phyloP scores from a whole-genome alignment of 257 asterid genomes.

The Solanum virginianum region DNA sequence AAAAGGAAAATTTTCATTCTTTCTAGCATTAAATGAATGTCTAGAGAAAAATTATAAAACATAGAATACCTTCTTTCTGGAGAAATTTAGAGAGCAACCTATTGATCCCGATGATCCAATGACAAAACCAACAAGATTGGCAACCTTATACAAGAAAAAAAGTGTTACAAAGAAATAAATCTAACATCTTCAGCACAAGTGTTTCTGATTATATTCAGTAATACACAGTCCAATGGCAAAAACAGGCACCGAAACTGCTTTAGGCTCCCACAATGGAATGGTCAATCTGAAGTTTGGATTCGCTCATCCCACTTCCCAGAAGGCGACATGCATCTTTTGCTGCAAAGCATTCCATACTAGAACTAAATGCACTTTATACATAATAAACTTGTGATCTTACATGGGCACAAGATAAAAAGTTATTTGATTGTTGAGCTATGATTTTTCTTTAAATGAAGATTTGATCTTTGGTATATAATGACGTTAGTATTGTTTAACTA shows the following conservation, averaged over 20 bases:
- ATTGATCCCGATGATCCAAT: slow-evolving; percentile 86
- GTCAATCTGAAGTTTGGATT: neutral
- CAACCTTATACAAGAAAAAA: slow-evolving; percentile 43
- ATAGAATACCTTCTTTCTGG: slow-evolving; percentile 43
- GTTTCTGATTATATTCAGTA: neutral
- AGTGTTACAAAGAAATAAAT: neutral
- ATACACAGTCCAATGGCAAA: neutral
- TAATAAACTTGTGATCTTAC: neutral
- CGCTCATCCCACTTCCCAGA: neutral
- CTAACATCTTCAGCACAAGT: neutral
- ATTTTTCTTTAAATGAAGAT: too few relatives aligned
- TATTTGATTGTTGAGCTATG: neutral
- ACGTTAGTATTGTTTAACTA: too few relatives aligned
- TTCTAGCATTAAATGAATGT: neutral
- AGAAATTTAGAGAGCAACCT: slow-evolving; percentile 75
- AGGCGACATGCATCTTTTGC: neutral
- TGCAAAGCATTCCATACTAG: neutral
- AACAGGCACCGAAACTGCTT: neutral
- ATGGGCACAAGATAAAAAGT: neutral
- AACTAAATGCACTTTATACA: neutral
- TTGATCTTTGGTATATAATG: too few relatives aligned
- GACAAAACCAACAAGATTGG: slow-evolving; percentile 92
- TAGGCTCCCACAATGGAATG: neutral
- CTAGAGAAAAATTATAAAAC: neutral
- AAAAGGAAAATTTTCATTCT: neutral